Conservation (phyloP, 140 eudicot species). For the Oenanthe javanica region DNA sequence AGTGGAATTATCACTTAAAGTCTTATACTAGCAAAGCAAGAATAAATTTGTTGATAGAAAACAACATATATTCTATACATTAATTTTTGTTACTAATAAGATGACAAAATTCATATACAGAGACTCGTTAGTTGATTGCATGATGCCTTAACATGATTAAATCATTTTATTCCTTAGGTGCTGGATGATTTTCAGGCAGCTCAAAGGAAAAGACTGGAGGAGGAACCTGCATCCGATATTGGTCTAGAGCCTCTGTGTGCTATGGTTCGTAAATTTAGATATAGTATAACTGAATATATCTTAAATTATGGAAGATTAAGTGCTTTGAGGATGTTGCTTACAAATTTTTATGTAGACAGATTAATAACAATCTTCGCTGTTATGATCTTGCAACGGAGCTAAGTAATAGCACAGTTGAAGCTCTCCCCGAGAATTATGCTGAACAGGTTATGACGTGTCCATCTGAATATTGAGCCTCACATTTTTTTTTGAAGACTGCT, state of each 20-base stretch:
- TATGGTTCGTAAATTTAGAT: constrained; percentile 44
- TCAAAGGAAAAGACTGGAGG: constrained; percentile 78
- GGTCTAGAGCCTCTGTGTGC: constrained; percentile 95
- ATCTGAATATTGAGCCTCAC: neutral
- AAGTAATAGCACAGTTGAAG: constrained; percentile 83
- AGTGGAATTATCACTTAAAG: neutral
- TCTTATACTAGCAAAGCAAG: neutral
- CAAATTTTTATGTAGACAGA: constrained; percentile 33
- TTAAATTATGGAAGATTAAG: neutral
- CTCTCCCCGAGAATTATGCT: constrained; percentile 78
- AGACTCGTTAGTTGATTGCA: neutral
- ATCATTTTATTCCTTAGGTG: constrained; percentile 39
- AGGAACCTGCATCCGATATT: constrained; percentile 96
- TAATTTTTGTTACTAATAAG: neutral
- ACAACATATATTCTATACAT: neutral
- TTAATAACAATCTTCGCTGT: constrained; percentile 86
- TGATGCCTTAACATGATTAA: neutral
- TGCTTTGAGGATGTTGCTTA: neutral
- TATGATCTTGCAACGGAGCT: constrained; percentile 98
- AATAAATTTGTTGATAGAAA: neutral
- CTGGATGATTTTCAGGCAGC: constrained; percentile 95
- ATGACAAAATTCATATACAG: neutral
- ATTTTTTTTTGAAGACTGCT: constrained; percentile 1
- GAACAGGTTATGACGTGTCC: constrained; percentile 56
- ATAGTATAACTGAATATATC: neutral